These are phyloP conservation scores for Euryodendron excelsum DNA, from an alignment of 148 eudicot genomes.

Conservation along the genomic window DNA sequence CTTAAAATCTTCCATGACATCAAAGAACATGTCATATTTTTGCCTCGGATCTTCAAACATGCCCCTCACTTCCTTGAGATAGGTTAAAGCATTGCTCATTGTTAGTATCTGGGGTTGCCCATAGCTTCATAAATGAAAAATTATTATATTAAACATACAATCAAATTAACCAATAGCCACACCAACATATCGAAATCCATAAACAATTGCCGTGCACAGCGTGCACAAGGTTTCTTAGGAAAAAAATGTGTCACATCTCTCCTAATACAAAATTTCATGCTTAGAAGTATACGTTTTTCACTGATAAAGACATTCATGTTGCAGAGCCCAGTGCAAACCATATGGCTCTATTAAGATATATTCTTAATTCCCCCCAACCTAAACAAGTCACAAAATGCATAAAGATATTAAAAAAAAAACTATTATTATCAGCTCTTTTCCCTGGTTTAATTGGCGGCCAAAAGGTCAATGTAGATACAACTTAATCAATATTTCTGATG, in stretches of 20 bases:
- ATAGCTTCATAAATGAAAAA: constrained; percentile 39
- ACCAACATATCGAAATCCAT: not conserved
- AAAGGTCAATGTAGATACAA: not conserved
- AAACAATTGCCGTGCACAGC: not conserved
- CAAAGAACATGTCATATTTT: constrained; percentile 90
- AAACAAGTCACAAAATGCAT: not conserved
- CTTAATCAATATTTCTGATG: not conserved
- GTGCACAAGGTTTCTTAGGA: no score
- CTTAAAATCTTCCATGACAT: constrained; percentile 97
- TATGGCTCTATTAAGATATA: not conserved
- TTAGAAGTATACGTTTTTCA: no score
- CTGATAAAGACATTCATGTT: no score
- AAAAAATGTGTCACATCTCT: not conserved
- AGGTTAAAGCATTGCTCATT: constrained; percentile 83
- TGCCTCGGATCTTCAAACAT: constrained; percentile 88
- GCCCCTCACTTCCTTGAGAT: constrained; percentile 94
- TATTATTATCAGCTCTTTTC: not conserved
- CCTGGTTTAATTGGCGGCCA: not conserved
- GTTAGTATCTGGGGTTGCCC: constrained; percentile 76
- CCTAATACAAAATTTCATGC: not conserved
- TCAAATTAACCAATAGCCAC: constrained; percentile 3
- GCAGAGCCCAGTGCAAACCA: no score
- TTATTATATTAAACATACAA: not conserved
- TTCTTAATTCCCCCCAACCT: no score
- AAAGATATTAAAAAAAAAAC: not conserved